Evolutionary conservation across 352 stramenopile genomes (phyloP).

Genomic region (Thraustochytrium sp.): DNA sequence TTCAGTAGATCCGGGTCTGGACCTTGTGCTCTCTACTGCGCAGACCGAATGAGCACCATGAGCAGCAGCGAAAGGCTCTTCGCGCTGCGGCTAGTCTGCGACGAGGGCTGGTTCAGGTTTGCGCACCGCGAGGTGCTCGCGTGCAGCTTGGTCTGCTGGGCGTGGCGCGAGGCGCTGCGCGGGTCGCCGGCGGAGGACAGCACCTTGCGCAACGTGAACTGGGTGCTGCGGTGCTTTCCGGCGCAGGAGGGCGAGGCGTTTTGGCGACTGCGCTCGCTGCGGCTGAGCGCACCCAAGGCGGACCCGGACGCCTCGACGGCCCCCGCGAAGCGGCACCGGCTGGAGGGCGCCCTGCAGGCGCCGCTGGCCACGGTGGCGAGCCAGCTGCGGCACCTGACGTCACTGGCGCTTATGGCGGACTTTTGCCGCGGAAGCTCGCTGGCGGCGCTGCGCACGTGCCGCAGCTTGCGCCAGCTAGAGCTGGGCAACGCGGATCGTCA

Average conservation of each 20-base stretch:
- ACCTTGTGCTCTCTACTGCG: too few species aligned
- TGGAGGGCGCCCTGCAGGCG: neutral
- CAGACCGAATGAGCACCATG: too few species aligned
- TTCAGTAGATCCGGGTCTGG: too few species aligned
- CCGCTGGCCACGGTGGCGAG: neutral
- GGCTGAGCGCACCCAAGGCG: neutral
- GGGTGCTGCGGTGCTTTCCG: conserved; percentile 5
- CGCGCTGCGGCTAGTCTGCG: neutral
- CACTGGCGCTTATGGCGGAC: neutral
- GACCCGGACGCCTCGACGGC: neutral
- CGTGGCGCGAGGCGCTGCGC: neutral
- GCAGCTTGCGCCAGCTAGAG: neutral
- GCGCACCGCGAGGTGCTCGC: neutral
- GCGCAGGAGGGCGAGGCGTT: neutral
- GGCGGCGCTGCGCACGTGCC: neutral
- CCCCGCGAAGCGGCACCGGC: neutral
- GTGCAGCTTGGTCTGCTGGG: conserved; percentile 19
- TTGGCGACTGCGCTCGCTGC: neutral
- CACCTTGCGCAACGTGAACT: neutral
- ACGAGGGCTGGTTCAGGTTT: neutral
- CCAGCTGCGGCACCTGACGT: neutral
- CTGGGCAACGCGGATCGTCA: neutral
- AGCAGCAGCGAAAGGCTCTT: neutral
- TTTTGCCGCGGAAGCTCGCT: neutral
- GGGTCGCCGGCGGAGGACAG: neutral